Conservation (phyloP, 1,139 yeast genomes). For the Keqinozyma sinolaborantium region DNA sequence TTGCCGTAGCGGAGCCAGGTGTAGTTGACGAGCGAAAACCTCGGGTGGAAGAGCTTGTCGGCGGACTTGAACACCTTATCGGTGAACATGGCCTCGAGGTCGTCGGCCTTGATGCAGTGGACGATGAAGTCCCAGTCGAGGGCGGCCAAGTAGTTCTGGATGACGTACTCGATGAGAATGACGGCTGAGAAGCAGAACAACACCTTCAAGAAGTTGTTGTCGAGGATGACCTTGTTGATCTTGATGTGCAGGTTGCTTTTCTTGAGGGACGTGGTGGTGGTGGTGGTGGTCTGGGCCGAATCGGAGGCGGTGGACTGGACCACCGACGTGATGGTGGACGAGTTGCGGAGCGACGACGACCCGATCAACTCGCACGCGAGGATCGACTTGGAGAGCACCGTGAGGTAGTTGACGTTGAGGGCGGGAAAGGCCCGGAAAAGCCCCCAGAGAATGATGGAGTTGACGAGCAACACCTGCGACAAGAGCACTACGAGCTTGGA, state of each 20-base stretch:
- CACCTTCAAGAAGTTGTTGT: constrained; percentile 8
- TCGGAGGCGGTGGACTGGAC: constrained; percentile 5
- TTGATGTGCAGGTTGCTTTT: background rate
- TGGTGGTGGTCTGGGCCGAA: background rate
- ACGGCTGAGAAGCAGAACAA: constrained; percentile 8
- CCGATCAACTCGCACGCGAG: constrained; percentile 51
- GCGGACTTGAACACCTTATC: constrained; percentile 7
- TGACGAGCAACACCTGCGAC: constrained; percentile 22
- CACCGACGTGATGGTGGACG: constrained; percentile 3
- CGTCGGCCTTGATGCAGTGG: constrained; percentile 5
- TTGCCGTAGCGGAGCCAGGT: background rate
- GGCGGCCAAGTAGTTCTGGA: constrained; percentile 1
- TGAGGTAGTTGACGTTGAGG: constrained; percentile 33
- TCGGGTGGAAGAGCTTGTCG: constrained; percentile 6
- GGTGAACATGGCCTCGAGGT: constrained; percentile 9
- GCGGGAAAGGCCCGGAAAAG: constrained; percentile 29
- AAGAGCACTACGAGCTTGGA: constrained; percentile 18
- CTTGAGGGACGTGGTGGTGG: constrained; percentile 1
- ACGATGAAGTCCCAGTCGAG: constrained; percentile 7
- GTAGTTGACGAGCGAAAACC: constrained; percentile 1
- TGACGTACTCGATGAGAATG: constrained; percentile 5
- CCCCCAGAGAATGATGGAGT: constrained; percentile 25
- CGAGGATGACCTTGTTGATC: constrained; percentile 1
- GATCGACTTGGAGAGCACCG: constrained; percentile 46
- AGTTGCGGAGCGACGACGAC: constrained; percentile 11